Conservation (phyloP, 2,329 filamentous ascomycete species). For the Thermothelomyces thermophilus region DNA sequence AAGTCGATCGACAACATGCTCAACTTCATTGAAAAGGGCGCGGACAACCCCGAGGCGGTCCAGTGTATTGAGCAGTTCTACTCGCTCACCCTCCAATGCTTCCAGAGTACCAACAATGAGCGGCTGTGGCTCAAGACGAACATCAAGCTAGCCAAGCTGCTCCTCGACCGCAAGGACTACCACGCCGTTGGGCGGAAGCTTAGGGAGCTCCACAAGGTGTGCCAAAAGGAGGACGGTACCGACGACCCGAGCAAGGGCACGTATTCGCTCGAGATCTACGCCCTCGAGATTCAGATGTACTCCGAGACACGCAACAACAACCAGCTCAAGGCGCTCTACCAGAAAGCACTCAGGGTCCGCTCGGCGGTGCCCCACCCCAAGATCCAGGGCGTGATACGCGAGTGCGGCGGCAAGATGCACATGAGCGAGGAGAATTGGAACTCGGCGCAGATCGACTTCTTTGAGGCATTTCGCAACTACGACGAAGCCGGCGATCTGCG, state of each 20-base stretch:
- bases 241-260: slow-evolving; percentile 95
- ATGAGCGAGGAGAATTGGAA: slow-evolving; percentile 99
- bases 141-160: slow-evolving; percentile 88
- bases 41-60: slow-evolving; percentile 63
- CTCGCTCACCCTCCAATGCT: slow-evolving; percentile 84
- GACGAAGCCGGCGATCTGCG: slow-evolving; percentile 96
- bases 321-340: slow-evolving; percentile 85
- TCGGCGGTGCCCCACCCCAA: slow-evolving; percentile 98
- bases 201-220: slow-evolving; percentile 80
- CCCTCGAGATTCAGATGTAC: slow-evolving; percentile 97
- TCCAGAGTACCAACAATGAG: slow-evolving; percentile 97
- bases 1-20: slow-evolving; percentile 99
- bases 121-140: slow-evolving; percentile 96
- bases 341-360: slow-evolving; percentile 81
- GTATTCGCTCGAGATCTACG: slow-evolving; percentile 91
- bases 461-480: slow-evolving; percentile 98
- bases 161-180: slow-evolving; percentile 89
- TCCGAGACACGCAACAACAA: slow-evolving; percentile 97
- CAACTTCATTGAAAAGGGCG: slow-evolving; percentile 92
- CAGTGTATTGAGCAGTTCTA: slow-evolving; percentile 93
- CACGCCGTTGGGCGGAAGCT: slow-evolving; percentile 72
- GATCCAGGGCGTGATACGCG: slow-evolving; percentile 98
- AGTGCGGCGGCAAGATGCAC: slow-evolving; percentile 99
- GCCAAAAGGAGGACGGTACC: slow-evolving; percentile 76
- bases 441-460: slow-evolving; percentile 93